Conservation (phyloP, 2,329 filamentous ascomycete genomes). For the Diaporthe eres region DNA sequence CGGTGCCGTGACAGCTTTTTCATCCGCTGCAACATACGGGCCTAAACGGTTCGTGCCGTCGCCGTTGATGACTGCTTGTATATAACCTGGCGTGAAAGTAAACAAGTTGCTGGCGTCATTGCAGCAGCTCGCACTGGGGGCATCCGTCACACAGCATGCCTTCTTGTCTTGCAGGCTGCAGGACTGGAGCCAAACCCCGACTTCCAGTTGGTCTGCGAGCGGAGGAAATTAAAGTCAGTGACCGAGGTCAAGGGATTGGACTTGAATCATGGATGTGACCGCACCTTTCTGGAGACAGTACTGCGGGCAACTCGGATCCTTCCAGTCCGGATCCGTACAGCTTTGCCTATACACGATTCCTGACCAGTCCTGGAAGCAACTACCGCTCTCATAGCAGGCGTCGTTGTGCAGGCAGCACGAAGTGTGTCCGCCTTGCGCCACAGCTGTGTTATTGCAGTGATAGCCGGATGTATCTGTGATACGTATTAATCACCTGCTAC, state of each 20-base stretch:
- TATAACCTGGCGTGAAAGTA: background rate
- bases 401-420: slow-evolving; percentile 14
- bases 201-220: background rate
- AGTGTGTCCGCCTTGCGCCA: background rate
- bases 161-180: background rate
- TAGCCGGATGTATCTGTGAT: background rate
- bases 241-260: background rate
- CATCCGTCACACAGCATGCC: background rate
- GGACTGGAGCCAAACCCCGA: background rate
- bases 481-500: too few relatives aligned
- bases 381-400: background rate
- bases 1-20: background rate
- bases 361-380: slow-evolving; percentile 15
- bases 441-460: background rate
- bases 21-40: background rate
- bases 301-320: slow-evolving; percentile 15
- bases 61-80: slow-evolving; percentile 22
- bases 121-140: background rate
- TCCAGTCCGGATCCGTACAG: slow-evolving; percentile 8
- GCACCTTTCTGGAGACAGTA: slow-evolving; percentile 21
- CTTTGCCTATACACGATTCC: slow-evolving; percentile 14
- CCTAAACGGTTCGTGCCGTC: slow-evolving; percentile 8
- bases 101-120: background rate
- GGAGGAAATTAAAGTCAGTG: background rate
- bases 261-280: background rate